Evolutionary conservation across 768 basidiomycete species (phyloP).

Genomic region (Psilocybe tampanensis): DNA sequence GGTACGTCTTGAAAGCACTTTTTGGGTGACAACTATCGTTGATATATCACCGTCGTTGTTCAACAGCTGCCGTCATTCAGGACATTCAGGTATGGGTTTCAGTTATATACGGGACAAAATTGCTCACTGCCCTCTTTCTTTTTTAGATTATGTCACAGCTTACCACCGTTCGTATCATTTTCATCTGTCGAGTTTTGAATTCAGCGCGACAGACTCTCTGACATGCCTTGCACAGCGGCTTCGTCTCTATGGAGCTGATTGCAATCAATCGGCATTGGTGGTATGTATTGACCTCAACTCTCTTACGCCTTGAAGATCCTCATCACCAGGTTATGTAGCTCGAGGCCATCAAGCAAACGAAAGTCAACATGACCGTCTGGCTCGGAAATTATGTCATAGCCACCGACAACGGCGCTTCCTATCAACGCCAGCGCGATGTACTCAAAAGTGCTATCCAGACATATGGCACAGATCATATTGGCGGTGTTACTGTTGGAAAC

Average conservation of each 20-base stretch:
- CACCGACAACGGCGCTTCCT: constrained; percentile 69
- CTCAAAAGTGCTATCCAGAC: constrained; percentile 70
- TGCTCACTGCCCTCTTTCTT: constrained; percentile 18
- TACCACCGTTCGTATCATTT: constrained; percentile 51
- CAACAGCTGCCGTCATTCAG: constrained; percentile 56
- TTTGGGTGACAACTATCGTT: not conserved
- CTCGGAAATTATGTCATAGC: constrained; percentile 69
- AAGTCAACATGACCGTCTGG: constrained; percentile 83
- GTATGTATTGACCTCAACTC: constrained; percentile 37
- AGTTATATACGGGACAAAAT: not conserved
- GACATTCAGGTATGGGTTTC: constrained; percentile 62
- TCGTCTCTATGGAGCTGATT: constrained; percentile 87
- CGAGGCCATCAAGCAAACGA: constrained; percentile 88
- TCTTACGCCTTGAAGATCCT: not conserved
- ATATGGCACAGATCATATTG: constrained; percentile 76
- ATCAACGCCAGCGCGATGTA: constrained; percentile 69
- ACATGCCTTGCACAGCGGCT: constrained; percentile 45
- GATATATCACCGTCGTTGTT: not conserved
- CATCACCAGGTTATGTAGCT: constrained; percentile 46
- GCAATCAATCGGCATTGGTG: constrained; percentile 79
- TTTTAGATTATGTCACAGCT: constrained; percentile 80
- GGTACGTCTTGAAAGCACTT: constrained; percentile 28
- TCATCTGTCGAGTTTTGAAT: not conserved
- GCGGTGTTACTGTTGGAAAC: constrained; percentile 89
- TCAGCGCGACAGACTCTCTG: not conserved